Conservation (phyloP, 345 rosid genomes). For the Camelina hispida region DNA sequence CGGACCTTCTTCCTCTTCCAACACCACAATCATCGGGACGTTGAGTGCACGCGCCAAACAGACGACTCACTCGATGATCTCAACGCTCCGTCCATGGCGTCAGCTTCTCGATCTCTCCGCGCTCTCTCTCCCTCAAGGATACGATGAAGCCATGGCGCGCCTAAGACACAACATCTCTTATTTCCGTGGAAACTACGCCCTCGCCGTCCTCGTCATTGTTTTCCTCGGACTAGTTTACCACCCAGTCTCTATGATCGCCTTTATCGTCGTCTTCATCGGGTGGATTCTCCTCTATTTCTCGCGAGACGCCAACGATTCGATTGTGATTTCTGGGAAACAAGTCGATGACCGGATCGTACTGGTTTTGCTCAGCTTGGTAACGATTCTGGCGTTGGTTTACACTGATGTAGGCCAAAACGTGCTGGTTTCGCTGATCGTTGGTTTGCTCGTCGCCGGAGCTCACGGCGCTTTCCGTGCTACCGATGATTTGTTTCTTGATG, state of each 20-base stretch:
- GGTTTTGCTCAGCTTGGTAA: slow-evolving; percentile 57
- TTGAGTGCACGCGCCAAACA: slow-evolving; percentile 60
- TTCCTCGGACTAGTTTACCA: slow-evolving; percentile 83
- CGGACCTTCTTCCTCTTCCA: slow-evolving; percentile 29
- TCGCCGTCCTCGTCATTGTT: slow-evolving; percentile 58
- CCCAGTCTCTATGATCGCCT: slow-evolving; percentile 75
- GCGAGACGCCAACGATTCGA: slow-evolving; percentile 55
- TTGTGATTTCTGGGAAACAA: slow-evolving; percentile 52
- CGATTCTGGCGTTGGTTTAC: slow-evolving; percentile 68
- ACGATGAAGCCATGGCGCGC: slow-evolving; percentile 62
- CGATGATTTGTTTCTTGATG: slow-evolving; percentile 77
- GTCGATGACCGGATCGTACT: slow-evolving; percentile 69
- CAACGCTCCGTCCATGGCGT: slow-evolving; percentile 83
- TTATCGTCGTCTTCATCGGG: slow-evolving; percentile 59
- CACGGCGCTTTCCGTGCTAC: slow-evolving; percentile 70
- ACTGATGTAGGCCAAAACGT: slow-evolving; percentile 83
- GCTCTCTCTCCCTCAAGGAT: slow-evolving; percentile 62
- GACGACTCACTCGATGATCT: slow-evolving; percentile 51
- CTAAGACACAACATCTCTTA: slow-evolving; percentile 57
- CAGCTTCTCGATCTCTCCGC: slow-evolving; percentile 57
- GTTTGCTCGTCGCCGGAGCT: slow-evolving; percentile 58
- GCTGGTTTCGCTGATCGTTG: slow-evolving; percentile 64
- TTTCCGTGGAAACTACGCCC: slow-evolving; percentile 79
- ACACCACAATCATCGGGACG: slow-evolving; percentile 42
- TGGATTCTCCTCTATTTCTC: slow-evolving; percentile 85